Base-by-base conservation (phyloP, 441 rosid genomes). In the Francoa sonchifolia region DNA sequence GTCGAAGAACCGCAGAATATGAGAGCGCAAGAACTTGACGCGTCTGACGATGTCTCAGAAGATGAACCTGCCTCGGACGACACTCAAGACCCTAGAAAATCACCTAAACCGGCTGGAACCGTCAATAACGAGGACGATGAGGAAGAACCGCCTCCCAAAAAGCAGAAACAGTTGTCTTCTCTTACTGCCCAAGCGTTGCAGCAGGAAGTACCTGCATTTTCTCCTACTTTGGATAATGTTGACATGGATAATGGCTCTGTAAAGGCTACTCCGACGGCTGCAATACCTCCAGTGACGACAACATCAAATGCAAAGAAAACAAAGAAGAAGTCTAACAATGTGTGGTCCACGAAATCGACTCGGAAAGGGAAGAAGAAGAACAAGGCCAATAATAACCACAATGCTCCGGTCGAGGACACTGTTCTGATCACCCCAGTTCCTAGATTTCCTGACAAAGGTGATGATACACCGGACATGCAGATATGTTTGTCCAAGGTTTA, bases 361-460 rank as follows among this genome's bases (percentile, higher is more conserved):
- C 72, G 96, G 0, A 89, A 85, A 42, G 98, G 96, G 13, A 89
- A 82, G 68, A 89, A 89, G 78, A 89, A 82, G 69, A 60, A 61
- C 16, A 85, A 89, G 60, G 53, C 67, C 37, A 78, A 66, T 26
- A 55, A 16, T 33, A 69, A 58, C 23, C 84, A 72, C 46, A 82
- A 52, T 19, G 39, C 70, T 0, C 67, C 82, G 2, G 62, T 72
- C 0, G 89, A 79, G 45, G 98, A 89, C 18, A 67, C 66, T 1
- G 89, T 89, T 0, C 12, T 82, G 52, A 79, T 89, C 6, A 62
- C 84, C 12, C 95, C 98, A 0, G 74, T 76, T 25, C 89, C 80
- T 0, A 67, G 96, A 54, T 72, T 89, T 40, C 79, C 82, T 0
- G 96, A 89, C 62, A 85, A 79, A 48, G 72, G 58, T 0, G 96